Base-by-base conservation (phyloP, 1,139 yeast species). In the Geotrichum phurueaensis region DNA sequence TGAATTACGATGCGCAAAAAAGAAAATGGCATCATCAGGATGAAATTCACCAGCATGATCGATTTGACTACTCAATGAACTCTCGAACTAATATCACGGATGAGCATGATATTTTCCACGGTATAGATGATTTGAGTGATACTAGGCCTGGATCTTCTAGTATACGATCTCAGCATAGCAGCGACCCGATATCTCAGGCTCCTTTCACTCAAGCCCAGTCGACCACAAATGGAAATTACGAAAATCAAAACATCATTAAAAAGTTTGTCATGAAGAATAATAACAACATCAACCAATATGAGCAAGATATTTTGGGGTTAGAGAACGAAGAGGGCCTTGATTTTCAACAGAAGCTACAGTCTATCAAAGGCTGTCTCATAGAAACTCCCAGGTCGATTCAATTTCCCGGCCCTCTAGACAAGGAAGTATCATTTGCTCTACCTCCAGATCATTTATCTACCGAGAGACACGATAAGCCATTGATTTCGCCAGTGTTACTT, bases 81-180 rank as follows among this genome's bases (percentile, higher is more conserved):
- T 45, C 45, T 6, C 48, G 23, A 23, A 10, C 51, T 9, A 22
- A 57, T 13, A 29, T 51, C 47, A 10, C 53, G 43, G 60, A 52
- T 15, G 63, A 60, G 15, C 45, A 39, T 4, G 63, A 61, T 31
- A 53, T 56, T 18, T 61, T 61, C 29, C 56, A 57, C 2, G 63
- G 60, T 18, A 58, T 60, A 43, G 61, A 60, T 29, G 63, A 60
- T 53, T 51, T 58, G 7, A 57, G 60, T 27, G 60, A 57, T 23
- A 52, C 57, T 1, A 39, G 47, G 20, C 47, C 47, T 18, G 47
- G 18, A 5, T 39, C 47, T 39, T 22, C 47, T 18, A 39, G 47
- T n/a, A 39, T 39, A 15, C 18, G 47, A n/a, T 39, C 47, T 5
- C 47, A 39, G 20, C 47, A 39, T 39, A 39, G 47, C 18, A 39